These are phyloP conservation scores for Trichosanthes cucumerina DNA, from an alignment of 306 rosid species.

Conservation along the genomic window DNA sequence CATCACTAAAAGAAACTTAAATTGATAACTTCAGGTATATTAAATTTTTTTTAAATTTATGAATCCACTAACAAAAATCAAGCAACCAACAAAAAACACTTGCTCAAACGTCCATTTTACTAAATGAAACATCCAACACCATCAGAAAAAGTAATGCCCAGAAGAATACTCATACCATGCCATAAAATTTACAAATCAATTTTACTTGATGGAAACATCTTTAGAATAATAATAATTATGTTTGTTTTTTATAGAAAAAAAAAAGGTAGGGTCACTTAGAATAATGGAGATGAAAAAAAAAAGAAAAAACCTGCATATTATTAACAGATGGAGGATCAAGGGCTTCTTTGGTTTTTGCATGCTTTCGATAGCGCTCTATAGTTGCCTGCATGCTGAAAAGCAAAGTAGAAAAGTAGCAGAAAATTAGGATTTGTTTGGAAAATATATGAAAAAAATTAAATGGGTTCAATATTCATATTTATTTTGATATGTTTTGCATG, in stretches of 20 bases:
- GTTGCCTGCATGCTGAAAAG: constrained; percentile 41
- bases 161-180: background rate
- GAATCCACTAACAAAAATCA: no score
- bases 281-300: background rate
- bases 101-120: background rate
- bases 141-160: background rate
- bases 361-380: constrained; percentile 54
- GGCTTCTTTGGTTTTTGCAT: constrained; percentile 23
- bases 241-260: no score
- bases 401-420: background rate
- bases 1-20: no score
- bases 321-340: constrained; percentile 27
- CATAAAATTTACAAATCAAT: background rate
- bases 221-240: background rate
- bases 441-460: background rate
- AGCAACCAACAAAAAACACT: background rate
- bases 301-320: constrained; percentile 38
- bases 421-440: background rate
- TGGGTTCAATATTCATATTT: background rate
- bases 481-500: background rate
- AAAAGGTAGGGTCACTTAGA: background rate
- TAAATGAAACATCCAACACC: background rate
- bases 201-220: background rate
- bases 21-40: no score
- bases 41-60: no score